These are phyloP conservation scores for Apiosordaria backusii DNA, from an alignment of 495 filamentous ascomycete species.

Conservation along the genomic window DNA sequence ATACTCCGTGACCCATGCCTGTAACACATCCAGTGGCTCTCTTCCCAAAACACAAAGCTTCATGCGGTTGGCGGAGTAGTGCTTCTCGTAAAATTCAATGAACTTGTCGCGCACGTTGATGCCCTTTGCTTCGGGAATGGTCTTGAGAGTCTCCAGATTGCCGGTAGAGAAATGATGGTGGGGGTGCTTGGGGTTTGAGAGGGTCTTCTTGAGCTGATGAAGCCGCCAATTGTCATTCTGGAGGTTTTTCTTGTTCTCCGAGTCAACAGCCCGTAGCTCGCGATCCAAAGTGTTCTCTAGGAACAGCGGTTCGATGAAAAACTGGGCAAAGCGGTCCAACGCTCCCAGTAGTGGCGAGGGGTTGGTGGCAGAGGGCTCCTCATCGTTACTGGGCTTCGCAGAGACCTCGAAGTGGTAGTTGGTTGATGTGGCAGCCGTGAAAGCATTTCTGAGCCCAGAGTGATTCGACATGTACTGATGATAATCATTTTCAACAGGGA, in stretches of 20 bases:
- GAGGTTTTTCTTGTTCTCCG: slow-evolving; percentile 99
- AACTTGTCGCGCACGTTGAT: slow-evolving; percentile 90
- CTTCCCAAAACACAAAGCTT: slow-evolving; percentile 89
- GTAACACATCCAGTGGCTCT: slow-evolving; percentile 80
- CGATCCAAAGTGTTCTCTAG: slow-evolving; percentile 84
- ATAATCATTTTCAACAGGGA: slow-evolving; percentile 94
- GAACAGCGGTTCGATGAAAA: slow-evolving; percentile 92
- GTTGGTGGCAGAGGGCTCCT: slow-evolving; percentile 50
- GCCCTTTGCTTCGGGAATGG: slow-evolving; percentile 73
- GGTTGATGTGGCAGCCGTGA: slow-evolving; percentile 87
- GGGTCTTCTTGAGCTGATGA: slow-evolving; percentile 84
- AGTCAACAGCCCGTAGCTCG: slow-evolving; percentile 90
- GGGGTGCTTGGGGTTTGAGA: slow-evolving; percentile 89
- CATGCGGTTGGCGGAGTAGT: slow-evolving; percentile 95
- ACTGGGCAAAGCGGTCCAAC: slow-evolving; percentile 94
- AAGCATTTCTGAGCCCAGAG: slow-evolving; percentile 91
- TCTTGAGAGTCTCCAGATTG: slow-evolving; percentile 84
- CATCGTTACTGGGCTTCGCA: slow-evolving; percentile 58
- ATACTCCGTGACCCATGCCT: slow-evolving; percentile 82
- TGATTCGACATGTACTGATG: slow-evolving; percentile 85
- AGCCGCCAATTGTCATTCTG: slow-evolving; percentile 93
- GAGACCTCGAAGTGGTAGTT: slow-evolving; percentile 98
- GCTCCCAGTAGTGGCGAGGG: slow-evolving; percentile 82
- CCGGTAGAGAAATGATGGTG: slow-evolving; percentile 95
- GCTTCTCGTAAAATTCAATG: slow-evolving; percentile 83